Conservation (phyloP, 176 grass and related monocot genomes). For the Rhipidocladum racemiflorum region DNA sequence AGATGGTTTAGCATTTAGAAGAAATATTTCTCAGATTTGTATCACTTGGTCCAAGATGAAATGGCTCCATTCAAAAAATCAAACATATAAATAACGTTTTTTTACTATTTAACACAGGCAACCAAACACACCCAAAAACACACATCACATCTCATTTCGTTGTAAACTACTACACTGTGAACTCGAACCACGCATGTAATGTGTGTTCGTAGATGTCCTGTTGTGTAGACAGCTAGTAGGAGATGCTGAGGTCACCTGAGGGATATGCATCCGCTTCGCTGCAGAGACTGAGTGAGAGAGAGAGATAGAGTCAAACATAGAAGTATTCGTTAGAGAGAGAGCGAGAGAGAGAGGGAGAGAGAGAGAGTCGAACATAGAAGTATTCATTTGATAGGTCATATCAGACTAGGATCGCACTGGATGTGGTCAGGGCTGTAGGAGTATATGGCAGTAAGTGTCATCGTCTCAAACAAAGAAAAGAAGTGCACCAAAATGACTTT, state of each 20-base stretch:
- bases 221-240: not conserved
- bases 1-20: too few species aligned
- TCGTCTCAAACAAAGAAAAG: not conserved
- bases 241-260: not conserved
- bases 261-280: not conserved
- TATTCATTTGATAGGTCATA: conserved; percentile 44
- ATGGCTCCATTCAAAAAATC: too few species aligned
- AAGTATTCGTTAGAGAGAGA: conserved; percentile 28
- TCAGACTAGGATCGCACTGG: conserved; percentile 32
- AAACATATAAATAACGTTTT: too few species aligned
- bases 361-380: not conserved
- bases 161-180: not conserved
- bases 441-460: not conserved
- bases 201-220: not conserved
- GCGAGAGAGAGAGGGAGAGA: not conserved
- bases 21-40: too few species aligned
- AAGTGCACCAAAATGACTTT: conserved; percentile 10
- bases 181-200: not conserved
- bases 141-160: not conserved
- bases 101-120: too few species aligned
- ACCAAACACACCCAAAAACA: too few species aligned
- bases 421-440: conserved; percentile 9
- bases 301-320: not conserved
- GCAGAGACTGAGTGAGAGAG: not conserved
- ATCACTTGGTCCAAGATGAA: too few species aligned